Evolutionary conservation across 768 basidiomycete species (phyloP).

Genomic region (Serendipita indica): DNA sequence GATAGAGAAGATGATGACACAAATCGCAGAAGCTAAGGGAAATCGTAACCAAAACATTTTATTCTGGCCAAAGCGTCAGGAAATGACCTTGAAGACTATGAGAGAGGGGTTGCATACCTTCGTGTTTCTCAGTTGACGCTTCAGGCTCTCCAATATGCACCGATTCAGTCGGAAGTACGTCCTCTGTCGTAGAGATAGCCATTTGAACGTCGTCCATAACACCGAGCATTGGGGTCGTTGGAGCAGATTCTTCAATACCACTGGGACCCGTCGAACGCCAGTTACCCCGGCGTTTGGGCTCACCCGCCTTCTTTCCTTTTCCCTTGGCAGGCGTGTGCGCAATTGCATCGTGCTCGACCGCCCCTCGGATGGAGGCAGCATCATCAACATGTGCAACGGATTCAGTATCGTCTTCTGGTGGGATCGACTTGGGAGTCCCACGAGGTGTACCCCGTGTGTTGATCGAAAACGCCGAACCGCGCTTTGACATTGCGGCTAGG

Average conservation of each 20-base stretch:
- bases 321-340: not conserved
- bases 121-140: too few relatives aligned
- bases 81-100: too few relatives aligned
- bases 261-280: too few relatives aligned
- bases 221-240: not conserved
- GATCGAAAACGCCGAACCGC: not conserved
- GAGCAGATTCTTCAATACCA: not conserved
- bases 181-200: too few relatives aligned
- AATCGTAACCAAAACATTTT: not conserved
- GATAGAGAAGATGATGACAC: not conserved
- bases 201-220: not conserved
- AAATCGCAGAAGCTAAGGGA: not conserved
- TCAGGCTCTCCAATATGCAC: too few relatives aligned
- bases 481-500: not conserved
- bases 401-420: not conserved
- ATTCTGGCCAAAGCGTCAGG: too few relatives aligned
- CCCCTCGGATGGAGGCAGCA: not conserved
- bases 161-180: too few relatives aligned
- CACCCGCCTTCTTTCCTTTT: not conserved
- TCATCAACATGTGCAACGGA: slow-evolving; percentile 4
- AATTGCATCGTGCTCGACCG: not conserved
- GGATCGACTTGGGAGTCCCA: not conserved
- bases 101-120: too few relatives aligned
- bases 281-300: not conserved
- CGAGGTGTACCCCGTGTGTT: slow-evolving; percentile 6